A percentile compares a stretch with the other conserved stretches of the same genome.
Evolutionary conservation across 768 basidiomycete species (phyloP).

Genomic region (Pholiota conissans): DNA sequence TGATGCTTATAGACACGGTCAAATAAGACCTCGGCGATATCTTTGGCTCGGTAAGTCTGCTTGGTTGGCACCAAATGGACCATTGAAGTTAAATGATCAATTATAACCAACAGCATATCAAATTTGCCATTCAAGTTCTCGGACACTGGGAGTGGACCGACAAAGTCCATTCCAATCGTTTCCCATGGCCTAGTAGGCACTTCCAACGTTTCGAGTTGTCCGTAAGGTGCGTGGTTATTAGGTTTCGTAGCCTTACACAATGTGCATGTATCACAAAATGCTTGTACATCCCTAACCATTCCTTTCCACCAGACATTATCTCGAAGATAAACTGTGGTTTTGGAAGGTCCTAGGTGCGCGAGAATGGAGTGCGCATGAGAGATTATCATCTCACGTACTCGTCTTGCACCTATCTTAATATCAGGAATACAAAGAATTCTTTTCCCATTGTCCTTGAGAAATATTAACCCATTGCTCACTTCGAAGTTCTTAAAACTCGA

Average conservation of each 20-base stretch:
- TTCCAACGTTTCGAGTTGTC: slow-evolving; percentile 23
- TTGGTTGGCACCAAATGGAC: background rate
- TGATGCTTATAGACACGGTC: background rate
- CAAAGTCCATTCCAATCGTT: background rate
- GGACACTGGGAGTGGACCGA: background rate
- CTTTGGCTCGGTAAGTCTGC: background rate
- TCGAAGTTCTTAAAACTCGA: slow-evolving; percentile 19
- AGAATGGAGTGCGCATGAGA: slow-evolving; percentile 37
- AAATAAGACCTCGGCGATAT: background rate
- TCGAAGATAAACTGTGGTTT: slow-evolving; percentile 31
- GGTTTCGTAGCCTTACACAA: slow-evolving; percentile 22
- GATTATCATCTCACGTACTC: slow-evolving; percentile 26
- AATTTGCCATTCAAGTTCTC: background rate
- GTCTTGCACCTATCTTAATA: slow-evolving; percentile 14
- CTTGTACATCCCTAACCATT: slow-evolving; percentile 25
- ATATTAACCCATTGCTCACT: slow-evolving; percentile 18
- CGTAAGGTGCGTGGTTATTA: slow-evolving; percentile 24
- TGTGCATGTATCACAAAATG: slow-evolving; percentile 27
- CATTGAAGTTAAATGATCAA: background rate
- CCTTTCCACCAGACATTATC: slow-evolving; percentile 42
- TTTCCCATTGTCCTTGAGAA: slow-evolving; percentile 7
- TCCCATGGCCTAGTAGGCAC: slow-evolving; percentile 20
- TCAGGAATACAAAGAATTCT: slow-evolving; percentile 24
- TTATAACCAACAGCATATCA: background rate
- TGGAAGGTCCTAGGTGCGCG: slow-evolving; percentile 35